Evolutionary conservation across 371 early-diverging fungal genomes (phyloP), one percentile per base, ranked within the genome.

Genomic region (Umbelopsis sp.): DNA sequence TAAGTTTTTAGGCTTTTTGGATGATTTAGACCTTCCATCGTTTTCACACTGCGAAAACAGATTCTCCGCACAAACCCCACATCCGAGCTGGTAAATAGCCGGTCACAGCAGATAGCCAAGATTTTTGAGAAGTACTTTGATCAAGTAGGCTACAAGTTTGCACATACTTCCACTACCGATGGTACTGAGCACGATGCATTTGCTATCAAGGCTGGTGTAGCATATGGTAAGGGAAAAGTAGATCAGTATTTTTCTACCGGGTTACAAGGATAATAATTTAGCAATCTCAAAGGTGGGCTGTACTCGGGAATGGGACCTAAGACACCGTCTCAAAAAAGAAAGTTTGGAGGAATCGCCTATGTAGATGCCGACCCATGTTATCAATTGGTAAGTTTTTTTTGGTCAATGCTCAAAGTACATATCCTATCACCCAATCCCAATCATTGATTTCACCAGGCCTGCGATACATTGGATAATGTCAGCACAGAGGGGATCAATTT

Each of bases 381-480:
- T 35, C 57, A 57, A 16, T 29, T 57, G 57, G 57, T 57, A 57
- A 12, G 57, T 51, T 51, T 24, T 11, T 18, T 20, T 51, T 22
- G 22, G 3, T 29, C 29, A 29, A 51, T 22, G 52, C 25, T 7
- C 9, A 22, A 24, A 12, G 20, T 5, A 12, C 29, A 51, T 9
- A 25, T 51, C 9, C 12, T 12, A n/a, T n/a, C 14, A 22, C 18
- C 25, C 29, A 25, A 25, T 11, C 22, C 41, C 41, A 41, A 51
- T 10, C 10, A 4, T 51, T 24, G 11, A 51, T 12, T 51, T 51
- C 18, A 35, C 35, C 12, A 57, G 57, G 57, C 57, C 18, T 57
- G 57, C 57, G 57, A 57, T 35, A 57, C 57, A 11, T 29, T 57
- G 57, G 57, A 57, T 57, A 57, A 57, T 35, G 35, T 57, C 57